Base-by-base conservation (phyloP, 352 stramenopile species). In the Globisporangium irregulare region DNA sequence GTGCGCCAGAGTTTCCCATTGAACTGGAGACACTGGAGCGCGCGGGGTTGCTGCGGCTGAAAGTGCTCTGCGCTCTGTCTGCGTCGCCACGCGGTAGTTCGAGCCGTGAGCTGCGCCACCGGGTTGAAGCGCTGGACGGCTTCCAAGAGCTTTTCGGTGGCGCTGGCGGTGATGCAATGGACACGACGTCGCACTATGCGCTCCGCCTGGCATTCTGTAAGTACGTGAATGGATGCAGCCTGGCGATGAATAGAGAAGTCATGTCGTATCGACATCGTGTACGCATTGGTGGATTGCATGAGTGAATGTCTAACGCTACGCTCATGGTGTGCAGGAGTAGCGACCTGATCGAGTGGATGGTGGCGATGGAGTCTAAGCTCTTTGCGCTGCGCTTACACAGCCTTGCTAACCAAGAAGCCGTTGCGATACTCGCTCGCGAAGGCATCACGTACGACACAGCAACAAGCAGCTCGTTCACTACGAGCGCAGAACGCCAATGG, bases 21-120 rank as follows among this genome's bases (percentile, higher is more conserved):
- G 87, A 82, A 60, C 78, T 99, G 55, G 95, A 99, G 98, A 58
- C 96, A 99, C 75, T 36, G 32, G 87, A 99, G 75, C 70, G 91
- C 41, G 86, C 87, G 72, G 76, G 93, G 12, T 70, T 98, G 34
- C 74, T 91, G 66, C 78, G 32, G 6, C 8, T 36, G 6, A 66
- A 77, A 18, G 43, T 92, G n/a, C 67, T 94, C n/a, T 70, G 62
- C 9, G 60, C 65, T 36, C 36, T 6, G 24, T 10, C 50, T 53
- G 22, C 67, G 7, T 36, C 12, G 22, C 5, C 22, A 7, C 32
- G 25, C 4, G 46, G 51, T 6, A 9, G 53, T 20, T 46, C 10
- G 20, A 48, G 34, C 12, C 46, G 36, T 38, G 41, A 69, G 10
- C 14, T 60, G 67, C n/a, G 51, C 68, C 0, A 48, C n/a, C 12